Evolutionary conservation across 208 protist species (phyloP), one percentile per base, ranked within the genome.

Genomic region (Acanthamoeba sp.): DNA sequence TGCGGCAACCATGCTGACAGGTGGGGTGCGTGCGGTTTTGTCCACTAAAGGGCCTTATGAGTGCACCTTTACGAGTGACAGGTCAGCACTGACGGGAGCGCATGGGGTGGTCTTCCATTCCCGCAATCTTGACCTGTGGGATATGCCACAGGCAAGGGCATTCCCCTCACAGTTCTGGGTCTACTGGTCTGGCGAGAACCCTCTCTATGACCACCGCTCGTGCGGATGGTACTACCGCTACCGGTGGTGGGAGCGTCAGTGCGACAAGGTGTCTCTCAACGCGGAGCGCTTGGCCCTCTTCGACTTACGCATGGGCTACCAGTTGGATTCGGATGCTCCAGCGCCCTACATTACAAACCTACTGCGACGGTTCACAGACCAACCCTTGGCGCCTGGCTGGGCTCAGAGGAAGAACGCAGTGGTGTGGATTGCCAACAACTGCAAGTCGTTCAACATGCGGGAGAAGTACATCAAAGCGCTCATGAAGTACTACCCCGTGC

Each of bases 351-450:
- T 91, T n/a, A 12, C 7, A 6, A 69, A 1, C 57, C 32, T 55
- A 1, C 52, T 91, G 7, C 12, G n/a, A 32, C 18, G 71, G 22
- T n/a, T 45, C 36, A 59, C 62, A 0, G 85, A 91, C 34, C 12
- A 12, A 22, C 85, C 85, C 1, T 22, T 91, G 48, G 50, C 45
- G 16, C 6, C 85, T 12, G 4, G 38, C 38, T 71, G 24, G 9
- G 1, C 7, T 4, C 18, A 91, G 3, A 24, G 52, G 85, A 69
- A 69, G 85, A 91, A 91, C 57, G 85, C 85, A 0, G 34, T 91
- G 27, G 85, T 91, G 85, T 91, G 85, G 85, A 48, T 91, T 18
- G 85, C 85, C 57, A 91, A 55, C 57, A 91, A 91, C 40, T 91
- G 85, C 85, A 1, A 38, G 6, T 91, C 85, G 57, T 36, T 91